phyloP scores from a whole-genome alignment of 371 early-diverging fungal species.

The Phascolomyces articulosus region DNA sequence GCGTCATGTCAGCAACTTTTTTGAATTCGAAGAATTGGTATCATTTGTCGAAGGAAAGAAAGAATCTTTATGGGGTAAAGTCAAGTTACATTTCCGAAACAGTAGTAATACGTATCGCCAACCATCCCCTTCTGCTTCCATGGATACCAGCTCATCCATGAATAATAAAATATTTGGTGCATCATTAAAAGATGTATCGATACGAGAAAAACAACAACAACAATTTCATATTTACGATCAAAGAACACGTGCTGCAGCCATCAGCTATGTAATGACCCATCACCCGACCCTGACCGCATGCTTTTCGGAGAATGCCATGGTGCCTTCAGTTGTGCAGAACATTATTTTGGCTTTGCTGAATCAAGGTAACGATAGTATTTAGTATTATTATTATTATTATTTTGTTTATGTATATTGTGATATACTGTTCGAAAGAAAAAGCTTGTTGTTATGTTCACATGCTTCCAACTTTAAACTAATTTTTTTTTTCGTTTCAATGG shows the following conservation, averaged over 20 bases:
- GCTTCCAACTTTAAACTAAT: too few species aligned
- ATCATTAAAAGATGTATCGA: slow-evolving; percentile 10
- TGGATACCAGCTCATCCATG: not conserved
- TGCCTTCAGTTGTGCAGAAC: slow-evolving; percentile 80
- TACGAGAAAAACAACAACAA: slow-evolving; percentile 46
- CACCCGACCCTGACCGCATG: slow-evolving; percentile 62
- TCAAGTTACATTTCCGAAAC: slow-evolving; percentile 29
- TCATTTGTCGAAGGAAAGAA: slow-evolving; percentile 64
- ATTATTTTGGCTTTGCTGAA: slow-evolving; percentile 68
- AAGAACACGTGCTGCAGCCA: slow-evolving; percentile 2
- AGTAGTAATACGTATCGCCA: slow-evolving; percentile 10
- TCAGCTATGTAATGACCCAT: slow-evolving; percentile 66
- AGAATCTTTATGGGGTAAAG: slow-evolving; percentile 61
- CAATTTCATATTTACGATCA: not conserved
- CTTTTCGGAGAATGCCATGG: slow-evolving; percentile 33
- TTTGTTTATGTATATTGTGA: too few species aligned
- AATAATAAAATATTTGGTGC: slow-evolving; percentile 32
- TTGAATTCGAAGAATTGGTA: slow-evolving; percentile 60
- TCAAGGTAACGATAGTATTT: slow-evolving; percentile 49
- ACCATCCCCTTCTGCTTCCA: slow-evolving; percentile 6
- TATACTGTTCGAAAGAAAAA: too few species aligned
- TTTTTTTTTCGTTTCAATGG: too few species aligned
- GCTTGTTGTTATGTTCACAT: not conserved
- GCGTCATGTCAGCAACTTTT: slow-evolving; percentile 58
- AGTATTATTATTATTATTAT: too few species aligned